Evolutionary conservation across 2,329 filamentous ascomycete genomes (phyloP), one percentile per base, ranked within the genome.

Genomic region (Aureobasidium musti): DNA sequence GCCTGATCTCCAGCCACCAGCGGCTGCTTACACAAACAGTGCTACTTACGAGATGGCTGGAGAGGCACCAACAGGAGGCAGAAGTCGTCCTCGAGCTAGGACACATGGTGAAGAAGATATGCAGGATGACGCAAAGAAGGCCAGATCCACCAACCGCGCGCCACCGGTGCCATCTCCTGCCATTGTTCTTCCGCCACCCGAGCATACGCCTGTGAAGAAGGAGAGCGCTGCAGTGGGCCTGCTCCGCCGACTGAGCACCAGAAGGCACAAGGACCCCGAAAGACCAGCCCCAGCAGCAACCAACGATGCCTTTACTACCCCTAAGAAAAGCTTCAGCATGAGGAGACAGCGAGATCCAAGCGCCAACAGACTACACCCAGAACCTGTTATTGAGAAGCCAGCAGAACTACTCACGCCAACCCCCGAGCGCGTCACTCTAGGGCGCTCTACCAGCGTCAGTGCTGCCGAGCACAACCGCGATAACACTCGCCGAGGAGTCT

Each of bases 91-190:
- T 8, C 86, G 95, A 57, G 92, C 95, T 41, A 86, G 95, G 70
- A 98, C 95, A 0, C 94, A 98, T 74, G 95, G 94, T 19, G 95
- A 98, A 77, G 94, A 98, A 69, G 95, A 99, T 67, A 85, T 91
- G 13, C 84, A 88, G 0, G 91, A 96, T 57, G 84, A 84, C 8
- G 80, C 90, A 75, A 89, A 91, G 77, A 86, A 87, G 70, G 74
- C 87, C 35, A 77, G 80, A 71, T 77, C 83, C 69, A 72, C 85
- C 71, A 73, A 85, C 33, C 76, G 83, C 49, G 84, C 88, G 30
- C 83, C 86, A 26, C 85, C 86, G 37, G 76, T 81, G 23, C 61
- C 61, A 30, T 69, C 67, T 53, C 68, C 71, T 49, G 71, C 89
- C 87, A 75, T 77, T 37, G 70, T 77, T 19, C 72, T 76, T 49